A percentile compares a stretch with the other conserved stretches of the same genome.
Conservation (phyloP, 257 asterid species). For the Ballota nigra region DNA sequence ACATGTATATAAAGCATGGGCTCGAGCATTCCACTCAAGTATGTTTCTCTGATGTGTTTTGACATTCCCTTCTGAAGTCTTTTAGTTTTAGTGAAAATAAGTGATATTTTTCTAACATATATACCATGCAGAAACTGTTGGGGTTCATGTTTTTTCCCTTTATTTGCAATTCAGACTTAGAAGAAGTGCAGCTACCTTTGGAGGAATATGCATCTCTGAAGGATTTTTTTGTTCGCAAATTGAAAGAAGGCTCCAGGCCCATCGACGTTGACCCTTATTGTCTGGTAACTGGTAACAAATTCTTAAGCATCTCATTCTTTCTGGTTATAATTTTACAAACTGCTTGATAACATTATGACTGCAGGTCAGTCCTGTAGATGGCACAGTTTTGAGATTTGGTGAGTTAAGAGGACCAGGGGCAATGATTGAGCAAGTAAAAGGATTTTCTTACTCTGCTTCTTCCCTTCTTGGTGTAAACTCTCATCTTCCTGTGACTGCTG, state of each 20-base stretch:
- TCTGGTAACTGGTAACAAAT: conserved; percentile 96
- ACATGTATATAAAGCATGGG: conserved; percentile 85
- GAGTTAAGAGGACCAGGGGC: conserved; percentile 79
- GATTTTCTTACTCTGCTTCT: conserved; percentile 82
- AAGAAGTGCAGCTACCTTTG: conserved; percentile 77
- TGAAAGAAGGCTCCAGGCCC: conserved; percentile 83
- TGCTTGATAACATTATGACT: conserved; percentile 22
- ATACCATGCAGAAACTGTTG: neutral
- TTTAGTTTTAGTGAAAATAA: neutral
- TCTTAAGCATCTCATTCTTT: conserved; percentile 27
- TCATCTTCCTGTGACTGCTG: conserved; percentile 50
- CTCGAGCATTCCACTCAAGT: conserved; percentile 96
- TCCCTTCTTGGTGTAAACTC: conserved; percentile 80
- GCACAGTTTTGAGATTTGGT: conserved; percentile 78
- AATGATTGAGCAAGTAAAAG: conserved; percentile 98
- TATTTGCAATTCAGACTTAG: conserved; percentile 54
- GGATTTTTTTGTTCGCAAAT: conserved; percentile 72
- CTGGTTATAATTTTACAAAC: conserved; percentile 15
- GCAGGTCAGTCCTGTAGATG: conserved; percentile 96
- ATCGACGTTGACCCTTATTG: conserved; percentile 62
- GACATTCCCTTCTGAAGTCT: conserved; percentile 1
- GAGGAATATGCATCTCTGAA: conserved; percentile 84
- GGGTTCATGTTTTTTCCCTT: neutral
- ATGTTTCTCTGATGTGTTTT: conserved; percentile 20
- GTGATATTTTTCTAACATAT: neutral